phyloP scores from a whole-genome alignment of 169 alveolate species.

The Plasmodium ovale region DNA sequence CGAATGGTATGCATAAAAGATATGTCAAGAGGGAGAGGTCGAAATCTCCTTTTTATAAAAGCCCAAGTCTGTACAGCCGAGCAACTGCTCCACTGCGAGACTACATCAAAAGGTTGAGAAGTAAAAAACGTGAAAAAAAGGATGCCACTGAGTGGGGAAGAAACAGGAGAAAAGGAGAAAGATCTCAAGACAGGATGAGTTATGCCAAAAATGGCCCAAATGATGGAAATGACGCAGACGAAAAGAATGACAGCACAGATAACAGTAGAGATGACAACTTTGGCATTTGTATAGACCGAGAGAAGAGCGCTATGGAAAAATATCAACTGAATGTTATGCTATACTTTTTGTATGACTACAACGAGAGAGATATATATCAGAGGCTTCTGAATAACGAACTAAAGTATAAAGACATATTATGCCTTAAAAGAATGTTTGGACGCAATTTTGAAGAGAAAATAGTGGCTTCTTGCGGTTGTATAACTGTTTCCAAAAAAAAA shows the following conservation, averaged over 20 bases:
- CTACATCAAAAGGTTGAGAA: neutral
- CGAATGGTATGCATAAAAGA: too few species aligned
- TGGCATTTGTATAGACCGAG: too few species aligned
- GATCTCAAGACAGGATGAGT: neutral
- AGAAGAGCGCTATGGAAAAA: too few species aligned
- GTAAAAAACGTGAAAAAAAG: neutral
- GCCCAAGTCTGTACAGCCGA: neutral
- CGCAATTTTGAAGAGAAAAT: neutral
- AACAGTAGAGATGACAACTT: too few species aligned
- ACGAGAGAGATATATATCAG: constrained; percentile 2
- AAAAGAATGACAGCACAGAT: too few species aligned
- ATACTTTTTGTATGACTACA: constrained; percentile 8
- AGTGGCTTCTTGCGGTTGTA: constrained; percentile 40
- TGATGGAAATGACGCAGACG: too few species aligned
- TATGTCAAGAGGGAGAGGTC: neutral
- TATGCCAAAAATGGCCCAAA: neutral
- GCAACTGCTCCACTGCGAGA: neutral
- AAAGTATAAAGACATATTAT: constrained; percentile 10
- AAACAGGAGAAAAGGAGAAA: neutral
- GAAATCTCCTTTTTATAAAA: neutral
- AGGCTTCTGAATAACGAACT: constrained; percentile 20
- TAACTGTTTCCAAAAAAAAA: constrained; percentile 24
- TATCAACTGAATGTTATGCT: constrained; percentile 12
- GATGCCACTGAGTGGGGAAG: neutral
- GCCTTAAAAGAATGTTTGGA: neutral